phyloP scores from a whole-genome alignment of 352 stramenopile genomes.

The Globisporangium sylvaticum region DNA sequence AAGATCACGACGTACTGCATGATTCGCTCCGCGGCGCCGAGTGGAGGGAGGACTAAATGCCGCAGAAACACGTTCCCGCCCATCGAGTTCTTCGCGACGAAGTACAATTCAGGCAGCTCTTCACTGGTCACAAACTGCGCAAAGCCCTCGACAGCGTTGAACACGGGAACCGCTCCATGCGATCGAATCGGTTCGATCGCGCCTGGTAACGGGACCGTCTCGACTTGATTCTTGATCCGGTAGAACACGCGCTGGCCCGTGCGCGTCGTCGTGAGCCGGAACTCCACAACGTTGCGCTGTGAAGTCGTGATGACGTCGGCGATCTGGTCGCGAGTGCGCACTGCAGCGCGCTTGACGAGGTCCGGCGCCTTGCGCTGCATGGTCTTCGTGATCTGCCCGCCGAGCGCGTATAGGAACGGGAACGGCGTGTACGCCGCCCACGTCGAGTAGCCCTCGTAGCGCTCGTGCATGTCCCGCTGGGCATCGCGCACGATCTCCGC shows the following conservation, averaged over 20 bases:
- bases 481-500: slow-evolving; percentile 82
- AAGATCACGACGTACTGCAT: slow-evolving; percentile 76
- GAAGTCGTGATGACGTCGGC: slow-evolving; percentile 48
- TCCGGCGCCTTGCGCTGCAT: slow-evolving; percentile 78
- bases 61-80: slow-evolving; percentile 56
- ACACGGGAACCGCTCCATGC: slow-evolving; percentile 56
- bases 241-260: slow-evolving; percentile 67
- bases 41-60: slow-evolving; percentile 60
- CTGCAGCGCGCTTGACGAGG: slow-evolving; percentile 63
- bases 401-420: slow-evolving; percentile 67
- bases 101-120: slow-evolving; percentile 81
- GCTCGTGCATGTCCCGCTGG: slow-evolving; percentile 73
- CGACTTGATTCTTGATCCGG: slow-evolving; percentile 52
- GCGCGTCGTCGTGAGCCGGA: slow-evolving; percentile 54
- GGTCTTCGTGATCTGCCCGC: slow-evolving; percentile 59
- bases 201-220: slow-evolving; percentile 40
- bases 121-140: slow-evolving; percentile 81
- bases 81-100: slow-evolving; percentile 83
- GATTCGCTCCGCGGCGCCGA: slow-evolving; percentile 61
- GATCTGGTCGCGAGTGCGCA: slow-evolving; percentile 62
- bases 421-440: slow-evolving; percentile 72
- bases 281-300: slow-evolving; percentile 50
- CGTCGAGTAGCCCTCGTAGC: slow-evolving; percentile 40
- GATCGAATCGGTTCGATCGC: slow-evolving; percentile 49
- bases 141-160: slow-evolving; percentile 64